Evolutionary conservation across 2,329 filamentous ascomycete genomes (phyloP).

Genomic region (Phoma sp.): DNA sequence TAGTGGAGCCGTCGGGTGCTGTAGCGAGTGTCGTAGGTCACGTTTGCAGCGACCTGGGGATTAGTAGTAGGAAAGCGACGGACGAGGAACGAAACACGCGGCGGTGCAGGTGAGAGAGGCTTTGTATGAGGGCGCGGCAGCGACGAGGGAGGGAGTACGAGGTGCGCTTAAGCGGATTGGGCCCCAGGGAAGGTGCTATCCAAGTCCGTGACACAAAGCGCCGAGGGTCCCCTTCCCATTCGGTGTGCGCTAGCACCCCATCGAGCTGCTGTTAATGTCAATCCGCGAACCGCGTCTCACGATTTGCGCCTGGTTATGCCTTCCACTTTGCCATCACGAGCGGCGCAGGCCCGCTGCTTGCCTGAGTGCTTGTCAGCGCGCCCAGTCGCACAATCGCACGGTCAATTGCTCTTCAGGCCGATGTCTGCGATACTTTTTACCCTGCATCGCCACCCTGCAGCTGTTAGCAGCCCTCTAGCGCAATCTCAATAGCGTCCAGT

Average conservation of each 20-base stretch:
- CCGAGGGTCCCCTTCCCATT: slow-evolving; percentile 1
- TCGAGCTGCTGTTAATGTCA: not conserved
- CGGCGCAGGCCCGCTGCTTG: not conserved
- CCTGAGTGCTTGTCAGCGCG: too few relatives aligned
- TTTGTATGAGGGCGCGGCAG: slow-evolving; percentile 8
- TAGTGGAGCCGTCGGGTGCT: slow-evolving; percentile 5
- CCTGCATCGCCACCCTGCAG: slow-evolving; percentile 10
- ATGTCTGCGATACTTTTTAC: not conserved
- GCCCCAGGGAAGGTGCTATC: slow-evolving; percentile 4
- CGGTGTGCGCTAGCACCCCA: slow-evolving; percentile 9
- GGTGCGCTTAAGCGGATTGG: slow-evolving; percentile 1
- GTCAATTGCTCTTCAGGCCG: not conserved
- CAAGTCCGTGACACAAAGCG: too few relatives aligned
- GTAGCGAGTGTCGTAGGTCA: slow-evolving; percentile 17
- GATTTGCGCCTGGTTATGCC: slow-evolving; percentile 4
- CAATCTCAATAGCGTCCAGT: not conserved
- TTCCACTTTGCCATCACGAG: slow-evolving; percentile 3
- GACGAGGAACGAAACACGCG: slow-evolving; percentile 13
- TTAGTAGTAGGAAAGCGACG: slow-evolving; percentile 6
- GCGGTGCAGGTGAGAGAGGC: slow-evolving; percentile 5
- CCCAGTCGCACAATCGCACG: not conserved
- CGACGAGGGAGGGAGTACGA: not conserved
- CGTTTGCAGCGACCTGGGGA: slow-evolving; percentile 4
- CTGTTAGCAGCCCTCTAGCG: slow-evolving; percentile 1
- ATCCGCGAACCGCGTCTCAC: slow-evolving; percentile 11